Evolutionary conservation across 352 stramenopile species (phyloP).

Genomic region (Phytophthora hibernalis): DNA sequence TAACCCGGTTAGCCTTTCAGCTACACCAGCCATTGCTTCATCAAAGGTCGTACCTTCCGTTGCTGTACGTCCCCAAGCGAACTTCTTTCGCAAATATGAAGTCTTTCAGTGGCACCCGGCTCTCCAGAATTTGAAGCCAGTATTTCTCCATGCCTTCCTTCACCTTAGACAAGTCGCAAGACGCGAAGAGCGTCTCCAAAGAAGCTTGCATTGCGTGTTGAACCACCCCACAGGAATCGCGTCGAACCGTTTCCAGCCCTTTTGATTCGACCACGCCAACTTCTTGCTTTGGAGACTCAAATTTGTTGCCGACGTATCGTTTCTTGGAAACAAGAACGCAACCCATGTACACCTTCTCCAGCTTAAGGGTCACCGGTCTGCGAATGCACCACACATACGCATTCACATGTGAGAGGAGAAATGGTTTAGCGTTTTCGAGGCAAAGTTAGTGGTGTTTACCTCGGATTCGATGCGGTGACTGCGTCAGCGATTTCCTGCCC

Average conservation of each 20-base stretch:
- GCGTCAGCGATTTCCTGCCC: constrained; percentile 90
- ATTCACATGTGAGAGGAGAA: background rate
- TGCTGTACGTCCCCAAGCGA: constrained; percentile 82
- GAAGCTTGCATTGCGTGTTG: constrained; percentile 71
- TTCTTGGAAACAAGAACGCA: constrained; percentile 96
- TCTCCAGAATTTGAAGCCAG: constrained; percentile 75
- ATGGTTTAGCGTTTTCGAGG: background rate
- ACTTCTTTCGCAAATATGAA: constrained; percentile 91
- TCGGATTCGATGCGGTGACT: constrained; percentile 89
- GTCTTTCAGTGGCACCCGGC: constrained; percentile 67
- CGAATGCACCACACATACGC: background rate
- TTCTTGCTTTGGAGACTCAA: constrained; percentile 64
- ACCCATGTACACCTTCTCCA: constrained; percentile 94
- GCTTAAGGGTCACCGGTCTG: constrained; percentile 82
- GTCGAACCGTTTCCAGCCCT: constrained; percentile 93
- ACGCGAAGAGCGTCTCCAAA: constrained; percentile 73
- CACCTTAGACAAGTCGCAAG: constrained; percentile 73
- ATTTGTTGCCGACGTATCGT: constrained; percentile 92
- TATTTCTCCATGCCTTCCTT: constrained; percentile 70
- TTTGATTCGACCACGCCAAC: constrained; percentile 87
- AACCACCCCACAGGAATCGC: constrained; percentile 93
- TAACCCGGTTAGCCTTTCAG: background rate
- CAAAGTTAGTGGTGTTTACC: constrained; percentile 27
- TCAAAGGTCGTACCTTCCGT: constrained; percentile 41
- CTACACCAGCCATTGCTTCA: background rate